Evolutionary conservation across 768 basidiomycete genomes (phyloP).

Genomic region (Mycena haematopus): DNA sequence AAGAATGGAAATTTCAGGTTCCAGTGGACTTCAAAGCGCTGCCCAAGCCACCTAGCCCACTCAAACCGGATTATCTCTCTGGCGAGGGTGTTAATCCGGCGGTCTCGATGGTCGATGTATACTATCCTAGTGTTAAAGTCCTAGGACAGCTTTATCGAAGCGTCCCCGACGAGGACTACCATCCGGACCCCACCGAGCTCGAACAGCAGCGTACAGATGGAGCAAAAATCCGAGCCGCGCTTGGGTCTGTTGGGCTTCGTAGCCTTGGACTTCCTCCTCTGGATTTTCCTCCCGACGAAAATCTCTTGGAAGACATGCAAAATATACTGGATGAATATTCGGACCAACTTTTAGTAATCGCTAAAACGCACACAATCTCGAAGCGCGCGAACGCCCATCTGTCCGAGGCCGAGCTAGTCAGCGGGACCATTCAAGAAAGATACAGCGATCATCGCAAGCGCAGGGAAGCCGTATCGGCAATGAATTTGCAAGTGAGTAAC

Average conservation of each 20-base stretch:
- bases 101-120: conserved; percentile 27
- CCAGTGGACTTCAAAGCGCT: conserved; percentile 44
- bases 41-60: conserved; percentile 36
- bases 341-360: conserved; percentile 42
- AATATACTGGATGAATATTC: conserved; percentile 44
- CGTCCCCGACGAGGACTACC: conserved; percentile 44
- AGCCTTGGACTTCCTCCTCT: conserved; percentile 42
- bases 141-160: conserved; percentile 54
- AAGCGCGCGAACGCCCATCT: conserved; percentile 42
- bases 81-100: conserved; percentile 42
- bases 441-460: conserved; percentile 50
- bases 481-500: conserved; percentile 50
- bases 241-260: conserved; percentile 35
- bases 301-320: conserved; percentile 45
- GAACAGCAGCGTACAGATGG: conserved; percentile 26
- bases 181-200: conserved; percentile 30
- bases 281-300: conserved; percentile 24
- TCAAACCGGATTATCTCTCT: conserved; percentile 52
- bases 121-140: conserved; percentile 49
- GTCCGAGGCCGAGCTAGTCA: conserved; percentile 51
- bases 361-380: conserved; percentile 42
- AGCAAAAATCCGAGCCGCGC: conserved; percentile 33
- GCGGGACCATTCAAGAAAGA: conserved; percentile 52
- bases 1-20: conserved; percentile 9
- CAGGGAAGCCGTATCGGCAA: conserved; percentile 45